Conservation (phyloP, 2,329 filamentous ascomycete species). For the Aschersonia sp. region DNA sequence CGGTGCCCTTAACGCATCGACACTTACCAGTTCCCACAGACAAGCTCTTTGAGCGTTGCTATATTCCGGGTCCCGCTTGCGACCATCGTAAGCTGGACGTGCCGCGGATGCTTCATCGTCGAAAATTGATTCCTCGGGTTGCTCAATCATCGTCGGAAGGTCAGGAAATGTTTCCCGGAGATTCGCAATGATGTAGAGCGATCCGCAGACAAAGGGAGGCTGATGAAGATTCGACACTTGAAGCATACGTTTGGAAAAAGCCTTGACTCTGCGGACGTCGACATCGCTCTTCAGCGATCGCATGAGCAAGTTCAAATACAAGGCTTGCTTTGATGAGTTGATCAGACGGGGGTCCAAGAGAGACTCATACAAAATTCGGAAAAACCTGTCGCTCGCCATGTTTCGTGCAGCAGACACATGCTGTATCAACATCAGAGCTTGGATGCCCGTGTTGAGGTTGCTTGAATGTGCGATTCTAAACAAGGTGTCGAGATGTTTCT, state of each 20-base stretch:
- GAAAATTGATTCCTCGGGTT: slow-evolving; percentile 54
- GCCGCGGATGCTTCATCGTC: slow-evolving; percentile 47
- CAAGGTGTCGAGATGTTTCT: slow-evolving; percentile 81
- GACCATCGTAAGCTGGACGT: slow-evolving; percentile 56
- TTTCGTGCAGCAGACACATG: slow-evolving; percentile 75
- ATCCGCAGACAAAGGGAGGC: slow-evolving; percentile 80
- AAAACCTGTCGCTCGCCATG: slow-evolving; percentile 78
- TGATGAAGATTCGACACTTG: slow-evolving; percentile 83
- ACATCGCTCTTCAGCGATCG: slow-evolving; percentile 78
- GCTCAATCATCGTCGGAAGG: slow-evolving; percentile 62
- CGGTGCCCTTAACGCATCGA: not conserved
- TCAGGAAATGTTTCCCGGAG: slow-evolving; percentile 68
- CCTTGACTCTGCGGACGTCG: slow-evolving; percentile 85
- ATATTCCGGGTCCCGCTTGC: slow-evolving; percentile 83
- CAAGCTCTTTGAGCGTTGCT: slow-evolving; percentile 88
- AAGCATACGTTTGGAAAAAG: slow-evolving; percentile 85
- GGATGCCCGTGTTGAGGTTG: slow-evolving; percentile 97
- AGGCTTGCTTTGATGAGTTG: slow-evolving; percentile 83
- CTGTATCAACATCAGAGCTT: slow-evolving; percentile 88
- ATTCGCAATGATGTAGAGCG: slow-evolving; percentile 81
- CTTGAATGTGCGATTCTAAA: slow-evolving; percentile 95
- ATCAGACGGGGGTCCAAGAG: slow-evolving; percentile 79
- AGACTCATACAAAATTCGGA: slow-evolving; percentile 89
- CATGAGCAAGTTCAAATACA: slow-evolving; percentile 88
- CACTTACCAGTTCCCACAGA: slow-evolving; percentile 73